Base-by-base conservation (phyloP, 2,329 filamentous ascomycete genomes). In the Catunica adiposa region DNA sequence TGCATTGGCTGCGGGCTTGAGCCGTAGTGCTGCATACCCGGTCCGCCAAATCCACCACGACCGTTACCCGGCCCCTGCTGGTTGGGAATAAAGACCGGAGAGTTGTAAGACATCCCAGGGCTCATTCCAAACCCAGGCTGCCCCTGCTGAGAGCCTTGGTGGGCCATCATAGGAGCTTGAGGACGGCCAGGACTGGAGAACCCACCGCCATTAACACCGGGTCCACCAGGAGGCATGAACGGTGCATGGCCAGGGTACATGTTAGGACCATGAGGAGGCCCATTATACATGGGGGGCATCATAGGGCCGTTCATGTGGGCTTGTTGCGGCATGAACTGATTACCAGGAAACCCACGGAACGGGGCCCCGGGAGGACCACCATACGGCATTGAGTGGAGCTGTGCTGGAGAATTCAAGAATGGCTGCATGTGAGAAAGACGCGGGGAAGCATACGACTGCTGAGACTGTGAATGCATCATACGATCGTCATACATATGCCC, bases 91-190 rank as follows among this genome's bases (percentile, higher is more conserved):
- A 84, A 89, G 54, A 80, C 79, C 38, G 84, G 84, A 65, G 88
- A 85, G 63, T 82, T 84, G 64, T 84, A 86, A 64, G 83, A 83
- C 68, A 83, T 76, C 54, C 75, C 82, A 46, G 83, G 83, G 63
- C 82, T 85, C 82, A 89, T 86, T 60, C 78, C 84, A 73, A 78
- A 89, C 70, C 73, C 79, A 63, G 72, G 80, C 65, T 94, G 88
- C 42, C 89, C 89, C 67, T 94, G 89, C 64, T 96, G 90, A 26
- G 89, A 96, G 56, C 87, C 87, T 70, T 95, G 88, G 61, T 89
- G 89, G 63, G 83, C 86, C 90, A 97, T 97, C 82, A 94, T 88
- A 1, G 87, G 83, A 11, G 92, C 87, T 20, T 73, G 67, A 26
- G 83, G 82, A 51, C 89, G 80, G 56, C 87, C 82, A 1, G 90